phyloP scores from a whole-genome alignment of 2,329 filamentous ascomycete genomes.

The Xylaria multiplex region DNA sequence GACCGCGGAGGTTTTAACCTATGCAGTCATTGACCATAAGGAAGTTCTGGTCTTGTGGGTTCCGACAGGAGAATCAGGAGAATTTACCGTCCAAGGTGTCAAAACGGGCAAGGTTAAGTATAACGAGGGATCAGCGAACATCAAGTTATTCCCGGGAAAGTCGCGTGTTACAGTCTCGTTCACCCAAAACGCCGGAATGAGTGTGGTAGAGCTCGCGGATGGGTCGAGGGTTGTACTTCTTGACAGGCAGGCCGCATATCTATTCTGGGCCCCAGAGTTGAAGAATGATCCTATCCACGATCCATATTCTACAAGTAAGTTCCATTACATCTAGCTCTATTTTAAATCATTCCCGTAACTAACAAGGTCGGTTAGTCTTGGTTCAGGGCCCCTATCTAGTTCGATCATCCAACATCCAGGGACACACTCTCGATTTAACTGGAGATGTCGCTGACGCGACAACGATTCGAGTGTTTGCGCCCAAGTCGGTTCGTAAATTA shows the following conservation, averaged over 20 bases:
- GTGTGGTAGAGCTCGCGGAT: conserved; percentile 58
- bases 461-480: conserved; percentile 59
- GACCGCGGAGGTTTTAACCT: conserved; percentile 65
- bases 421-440: conserved; percentile 53
- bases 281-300: conserved; percentile 58
- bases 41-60: conserved; percentile 64
- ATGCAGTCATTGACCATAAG: conserved; percentile 58
- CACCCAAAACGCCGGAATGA: conserved; percentile 60
- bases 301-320: conserved; percentile 56
- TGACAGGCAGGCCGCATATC: conserved; percentile 64
- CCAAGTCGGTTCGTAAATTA: conserved; percentile 56
- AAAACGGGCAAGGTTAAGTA: conserved; percentile 52
- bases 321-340: neutral
- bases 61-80: conserved; percentile 63
- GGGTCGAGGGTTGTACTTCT: conserved; percentile 62
- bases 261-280: conserved; percentile 65
- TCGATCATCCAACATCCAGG: conserved; percentile 54
- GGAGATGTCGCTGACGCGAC: conserved; percentile 58
- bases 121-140: conserved; percentile 53
- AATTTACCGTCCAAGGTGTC: conserved; percentile 60
- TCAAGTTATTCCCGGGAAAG: conserved; percentile 55
- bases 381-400: conserved; percentile 64
- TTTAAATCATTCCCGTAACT: neutral
- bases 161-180: conserved; percentile 58
- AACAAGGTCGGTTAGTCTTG: conserved; percentile 51